Conservation (phyloP, 768 basidiomycete genomes). For the Lyophyllum semitale region DNA sequence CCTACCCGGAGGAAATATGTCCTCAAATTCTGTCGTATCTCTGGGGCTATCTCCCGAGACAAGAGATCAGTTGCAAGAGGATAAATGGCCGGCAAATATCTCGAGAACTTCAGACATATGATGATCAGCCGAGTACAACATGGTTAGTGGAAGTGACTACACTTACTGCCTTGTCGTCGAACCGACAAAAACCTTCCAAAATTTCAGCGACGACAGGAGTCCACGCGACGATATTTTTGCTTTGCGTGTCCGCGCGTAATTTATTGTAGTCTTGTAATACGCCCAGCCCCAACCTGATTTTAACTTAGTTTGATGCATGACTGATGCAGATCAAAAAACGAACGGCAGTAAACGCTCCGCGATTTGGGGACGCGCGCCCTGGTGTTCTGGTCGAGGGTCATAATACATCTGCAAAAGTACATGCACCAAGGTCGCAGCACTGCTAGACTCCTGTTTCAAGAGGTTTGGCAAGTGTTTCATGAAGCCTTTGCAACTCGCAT, state of each 20-base stretch:
- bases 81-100: slow-evolving; percentile 89
- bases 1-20: slow-evolving; percentile 83
- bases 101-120: slow-evolving; percentile 62
- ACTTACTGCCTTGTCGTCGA: slow-evolving; percentile 90
- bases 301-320: slow-evolving; percentile 9
- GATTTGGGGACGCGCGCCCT: slow-evolving; percentile 80
- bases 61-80: slow-evolving; percentile 87
- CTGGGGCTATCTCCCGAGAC: slow-evolving; percentile 77
- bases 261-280: slow-evolving; percentile 91
- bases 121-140: background rate
- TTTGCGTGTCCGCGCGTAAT: slow-evolving; percentile 86
- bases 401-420: slow-evolving; percentile 93
- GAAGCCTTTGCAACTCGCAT: slow-evolving; percentile 62
- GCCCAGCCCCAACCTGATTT: slow-evolving; percentile 74
- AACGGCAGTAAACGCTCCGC: slow-evolving; percentile 72
- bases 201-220: slow-evolving; percentile 98
- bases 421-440: slow-evolving; percentile 92
- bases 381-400: slow-evolving; percentile 86
- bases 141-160: background rate
- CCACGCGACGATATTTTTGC: slow-evolving; percentile 96
- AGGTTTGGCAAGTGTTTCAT: slow-evolving; percentile 99
- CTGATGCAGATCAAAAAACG: slow-evolving; percentile 24
- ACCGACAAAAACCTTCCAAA: slow-evolving; percentile 83
- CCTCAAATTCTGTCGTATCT: slow-evolving; percentile 79
- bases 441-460: slow-evolving; percentile 96